phyloP scores from a whole-genome alignment of 2,329 filamentous ascomycete species.

The Calonectria naviculata region DNA sequence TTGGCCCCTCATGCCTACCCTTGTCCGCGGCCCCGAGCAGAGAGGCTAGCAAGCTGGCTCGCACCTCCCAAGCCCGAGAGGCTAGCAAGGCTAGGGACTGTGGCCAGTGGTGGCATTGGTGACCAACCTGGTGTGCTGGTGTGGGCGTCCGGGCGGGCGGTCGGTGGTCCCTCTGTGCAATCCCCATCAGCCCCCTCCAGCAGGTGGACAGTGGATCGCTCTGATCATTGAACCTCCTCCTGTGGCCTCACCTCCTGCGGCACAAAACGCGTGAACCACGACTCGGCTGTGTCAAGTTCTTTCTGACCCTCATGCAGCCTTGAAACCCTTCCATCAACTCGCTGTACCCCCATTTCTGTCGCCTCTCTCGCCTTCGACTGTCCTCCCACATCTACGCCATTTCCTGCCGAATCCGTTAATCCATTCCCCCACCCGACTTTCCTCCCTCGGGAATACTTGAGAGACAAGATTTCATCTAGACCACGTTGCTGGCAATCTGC shows the following conservation, averaged over 20 bases:
- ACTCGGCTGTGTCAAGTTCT: conserved; percentile 42
- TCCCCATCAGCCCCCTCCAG: conserved; percentile 11
- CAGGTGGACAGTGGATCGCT: conserved; percentile 35
- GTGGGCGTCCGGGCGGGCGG: conserved; percentile 27
- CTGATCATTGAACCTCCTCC: conserved; percentile 40
- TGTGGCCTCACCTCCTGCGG: conserved; percentile 45
- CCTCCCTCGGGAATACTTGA: conserved; percentile 13
- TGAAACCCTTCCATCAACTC: conserved; percentile 34
- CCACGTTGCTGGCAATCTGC: conserved; percentile 9
- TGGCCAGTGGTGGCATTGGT: conserved; percentile 34
- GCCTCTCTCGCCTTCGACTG: conserved; percentile 11
- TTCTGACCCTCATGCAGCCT: conserved; percentile 42
- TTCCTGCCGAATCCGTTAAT: conserved; percentile 7
- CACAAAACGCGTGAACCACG: conserved; percentile 45
- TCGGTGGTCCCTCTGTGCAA: conserved; percentile 13
- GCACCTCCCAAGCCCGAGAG: conserved; percentile 4
- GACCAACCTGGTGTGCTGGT: conserved; percentile 28
- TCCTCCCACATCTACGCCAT: conserved; percentile 3
- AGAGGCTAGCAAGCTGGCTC: conserved; percentile 16
- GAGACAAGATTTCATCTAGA: conserved; percentile 10
- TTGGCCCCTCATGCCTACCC: conserved; percentile 24
- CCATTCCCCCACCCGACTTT: background rate
- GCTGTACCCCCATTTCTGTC: conserved; percentile 23
- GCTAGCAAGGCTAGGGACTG: conserved; percentile 31
- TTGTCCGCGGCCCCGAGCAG: conserved; percentile 9